Conservation (phyloP, 345 rosid species). For the Pistacia integerrima region DNA sequence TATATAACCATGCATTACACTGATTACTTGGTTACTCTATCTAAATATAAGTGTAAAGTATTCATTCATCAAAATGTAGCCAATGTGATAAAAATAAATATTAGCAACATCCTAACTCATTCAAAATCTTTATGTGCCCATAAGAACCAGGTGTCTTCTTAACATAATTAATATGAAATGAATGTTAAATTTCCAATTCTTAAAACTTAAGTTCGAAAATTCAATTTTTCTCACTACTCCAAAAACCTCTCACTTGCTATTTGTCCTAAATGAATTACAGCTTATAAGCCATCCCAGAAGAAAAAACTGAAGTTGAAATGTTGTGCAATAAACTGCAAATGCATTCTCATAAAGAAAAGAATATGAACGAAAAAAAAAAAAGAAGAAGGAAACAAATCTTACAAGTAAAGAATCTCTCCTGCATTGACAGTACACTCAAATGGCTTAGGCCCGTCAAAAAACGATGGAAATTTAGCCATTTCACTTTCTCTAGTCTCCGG, state of each 20-base stretch:
- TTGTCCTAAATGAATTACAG: background rate
- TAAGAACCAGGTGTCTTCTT: background rate
- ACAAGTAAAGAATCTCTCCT: constrained; percentile 88
- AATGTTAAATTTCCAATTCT: background rate
- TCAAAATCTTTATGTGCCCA: background rate
- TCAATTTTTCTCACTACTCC: background rate
- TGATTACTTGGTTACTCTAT: background rate
- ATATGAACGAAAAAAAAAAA: background rate
- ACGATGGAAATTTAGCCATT: constrained; percentile 61
- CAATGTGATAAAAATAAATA: background rate
- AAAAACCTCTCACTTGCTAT: background rate
- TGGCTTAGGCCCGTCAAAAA: constrained; percentile 79
- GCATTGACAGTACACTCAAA: constrained; percentile 73
- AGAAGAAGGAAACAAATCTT: constrained; percentile 30
- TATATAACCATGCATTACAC: too few relatives aligned
- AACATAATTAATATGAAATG: background rate
- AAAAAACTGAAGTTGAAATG: background rate
- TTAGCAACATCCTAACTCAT: background rate
- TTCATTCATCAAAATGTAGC: background rate
- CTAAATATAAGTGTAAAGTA: background rate
- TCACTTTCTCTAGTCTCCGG: constrained; percentile 43
- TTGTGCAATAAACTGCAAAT: background rate
- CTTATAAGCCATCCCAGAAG: background rate
- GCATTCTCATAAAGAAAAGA: background rate
- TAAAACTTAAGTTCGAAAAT: background rate